These are phyloP conservation scores for Botrytis porri DNA, from an alignment of 2,329 filamentous ascomycete genomes.

Conservation along the genomic window DNA sequence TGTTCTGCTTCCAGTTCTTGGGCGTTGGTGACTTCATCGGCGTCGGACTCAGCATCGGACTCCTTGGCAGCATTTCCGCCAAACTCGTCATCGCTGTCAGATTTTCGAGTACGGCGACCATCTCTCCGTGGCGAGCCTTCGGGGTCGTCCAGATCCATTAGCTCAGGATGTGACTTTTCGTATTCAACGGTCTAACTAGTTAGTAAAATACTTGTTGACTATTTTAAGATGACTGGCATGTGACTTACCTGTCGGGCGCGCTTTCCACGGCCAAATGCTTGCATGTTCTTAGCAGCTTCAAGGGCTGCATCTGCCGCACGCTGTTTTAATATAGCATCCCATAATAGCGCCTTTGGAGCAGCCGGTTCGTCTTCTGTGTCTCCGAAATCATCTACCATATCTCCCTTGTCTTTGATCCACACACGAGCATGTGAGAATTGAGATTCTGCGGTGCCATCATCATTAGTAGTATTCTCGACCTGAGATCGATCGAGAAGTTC, in stretches of 20 bases:
- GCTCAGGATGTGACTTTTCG: slow-evolving; percentile 23
- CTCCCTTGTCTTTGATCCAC: slow-evolving; percentile 79
- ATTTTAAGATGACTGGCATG: neutral
- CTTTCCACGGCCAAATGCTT: slow-evolving; percentile 82
- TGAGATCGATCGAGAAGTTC: slow-evolving; percentile 84
- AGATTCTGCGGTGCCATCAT: slow-evolving; percentile 64
- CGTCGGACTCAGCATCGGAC: slow-evolving; percentile 29
- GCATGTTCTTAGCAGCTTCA: slow-evolving; percentile 63
- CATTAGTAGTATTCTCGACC: slow-evolving; percentile 67
- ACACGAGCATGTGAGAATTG: slow-evolving; percentile 89
- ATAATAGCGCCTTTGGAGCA: slow-evolving; percentile 65
- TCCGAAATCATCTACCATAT: slow-evolving; percentile 61
- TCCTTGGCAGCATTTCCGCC: slow-evolving; percentile 31
- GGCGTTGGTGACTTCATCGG: neutral
- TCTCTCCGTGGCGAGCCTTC: slow-evolving; percentile 23
- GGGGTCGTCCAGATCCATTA: slow-evolving; percentile 25
- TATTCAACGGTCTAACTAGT: slow-evolving; percentile 26
- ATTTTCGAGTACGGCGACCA: slow-evolving; percentile 19
- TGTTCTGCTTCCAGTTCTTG: slow-evolving; percentile 7
- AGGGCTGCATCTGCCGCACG: slow-evolving; percentile 76
- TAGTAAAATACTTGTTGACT: neutral
- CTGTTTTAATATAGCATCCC: slow-evolving; percentile 86
- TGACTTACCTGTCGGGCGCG: slow-evolving; percentile 44
- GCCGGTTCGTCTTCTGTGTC: slow-evolving; percentile 50
- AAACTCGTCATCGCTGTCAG: slow-evolving; percentile 37